Conservation (phyloP, 495 filamentous ascomycete genomes). For the Aspergillus panamensis region DNA sequence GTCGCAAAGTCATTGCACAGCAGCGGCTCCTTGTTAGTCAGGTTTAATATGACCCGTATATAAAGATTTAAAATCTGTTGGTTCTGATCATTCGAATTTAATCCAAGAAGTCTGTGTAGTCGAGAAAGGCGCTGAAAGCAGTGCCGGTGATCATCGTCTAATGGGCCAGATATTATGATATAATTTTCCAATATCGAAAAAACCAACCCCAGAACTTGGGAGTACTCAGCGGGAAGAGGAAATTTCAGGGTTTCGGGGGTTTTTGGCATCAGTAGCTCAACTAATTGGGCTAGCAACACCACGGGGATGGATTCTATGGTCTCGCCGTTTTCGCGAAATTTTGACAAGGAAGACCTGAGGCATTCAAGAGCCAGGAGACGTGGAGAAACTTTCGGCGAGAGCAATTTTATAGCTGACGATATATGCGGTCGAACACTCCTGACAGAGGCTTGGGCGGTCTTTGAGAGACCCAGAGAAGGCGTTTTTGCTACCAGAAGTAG, state of each 20-base stretch:
- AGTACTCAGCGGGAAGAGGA: conserved; percentile 8
- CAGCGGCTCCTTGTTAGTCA: conserved; percentile 74
- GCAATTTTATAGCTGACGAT: conserved; percentile 20
- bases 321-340: conserved; percentile 30
- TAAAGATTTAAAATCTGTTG: conserved; percentile 31
- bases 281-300: conserved; percentile 24
- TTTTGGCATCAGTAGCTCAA: conserved; percentile 28
- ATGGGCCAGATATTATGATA: conserved; percentile 29
- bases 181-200: conserved; percentile 66
- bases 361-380: conserved; percentile 32
- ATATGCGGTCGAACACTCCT: conserved; percentile 25
- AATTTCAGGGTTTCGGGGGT: background rate
- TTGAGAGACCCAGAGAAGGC: conserved; percentile 26
- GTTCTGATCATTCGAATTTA: conserved; percentile 12
- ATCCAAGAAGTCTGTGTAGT: conserved; percentile 29
- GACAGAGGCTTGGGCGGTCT: conserved; percentile 29
- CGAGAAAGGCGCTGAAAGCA: conserved; percentile 28
- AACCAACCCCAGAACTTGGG: conserved; percentile 30
- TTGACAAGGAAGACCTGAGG: conserved; percentile 24
- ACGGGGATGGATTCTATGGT: conserved; percentile 25
- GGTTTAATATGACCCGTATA: conserved; percentile 76
- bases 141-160: conserved; percentile 24
- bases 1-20: conserved; percentile 65
- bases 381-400: conserved; percentile 29
- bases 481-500: conserved; percentile 22